These are phyloP conservation scores for Achaetomium macrosporum DNA, from an alignment of 2,329 filamentous ascomycete species.

Conservation along the genomic window DNA sequence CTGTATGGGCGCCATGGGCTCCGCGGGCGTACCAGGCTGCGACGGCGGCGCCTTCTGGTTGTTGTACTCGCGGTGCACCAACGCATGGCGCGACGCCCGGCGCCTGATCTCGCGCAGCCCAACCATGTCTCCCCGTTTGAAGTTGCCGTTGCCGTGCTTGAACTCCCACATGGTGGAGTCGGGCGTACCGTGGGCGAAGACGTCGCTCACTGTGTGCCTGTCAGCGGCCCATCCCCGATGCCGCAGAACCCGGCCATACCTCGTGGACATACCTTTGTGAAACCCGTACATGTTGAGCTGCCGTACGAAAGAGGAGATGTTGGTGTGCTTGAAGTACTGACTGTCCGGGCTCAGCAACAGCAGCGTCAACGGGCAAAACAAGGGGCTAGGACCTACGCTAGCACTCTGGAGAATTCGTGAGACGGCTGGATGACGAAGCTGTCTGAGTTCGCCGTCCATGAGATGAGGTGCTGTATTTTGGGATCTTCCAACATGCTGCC, in stretches of 20 bases:
- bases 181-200: slow-evolving; percentile 90
- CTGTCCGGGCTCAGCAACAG: slow-evolving; percentile 50
- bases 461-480: slow-evolving; percentile 89
- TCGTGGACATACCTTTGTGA: slow-evolving; percentile 71
- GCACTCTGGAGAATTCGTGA: slow-evolving; percentile 93
- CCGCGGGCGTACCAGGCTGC: slow-evolving; percentile 78
- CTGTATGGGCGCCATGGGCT: slow-evolving; percentile 63
- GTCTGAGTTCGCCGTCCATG: slow-evolving; percentile 88
- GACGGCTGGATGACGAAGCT: slow-evolving; percentile 99
- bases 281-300: slow-evolving; percentile 99
- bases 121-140: slow-evolving; percentile 89
- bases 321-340: slow-evolving; percentile 99
- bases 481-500: slow-evolving; percentile 91
- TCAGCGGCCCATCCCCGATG: slow-evolving; percentile 22
- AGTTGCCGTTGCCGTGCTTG: slow-evolving; percentile 94
- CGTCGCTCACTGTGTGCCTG: slow-evolving; percentile 77
- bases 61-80: slow-evolving; percentile 89
- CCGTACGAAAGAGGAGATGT: slow-evolving; percentile 95
- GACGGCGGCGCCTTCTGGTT: slow-evolving; percentile 68
- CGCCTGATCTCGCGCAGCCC: slow-evolving; percentile 93
- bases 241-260: slow-evolving; percentile 12
- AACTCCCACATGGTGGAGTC: slow-evolving; percentile 98
- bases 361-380: slow-evolving; percentile 20
- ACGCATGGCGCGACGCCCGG: slow-evolving; percentile 82
- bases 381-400: slow-evolving; percentile 65